Evolutionary conservation across 495 filamentous ascomycete genomes (phyloP).

Genomic region (Oleoguttula mirabilis): DNA sequence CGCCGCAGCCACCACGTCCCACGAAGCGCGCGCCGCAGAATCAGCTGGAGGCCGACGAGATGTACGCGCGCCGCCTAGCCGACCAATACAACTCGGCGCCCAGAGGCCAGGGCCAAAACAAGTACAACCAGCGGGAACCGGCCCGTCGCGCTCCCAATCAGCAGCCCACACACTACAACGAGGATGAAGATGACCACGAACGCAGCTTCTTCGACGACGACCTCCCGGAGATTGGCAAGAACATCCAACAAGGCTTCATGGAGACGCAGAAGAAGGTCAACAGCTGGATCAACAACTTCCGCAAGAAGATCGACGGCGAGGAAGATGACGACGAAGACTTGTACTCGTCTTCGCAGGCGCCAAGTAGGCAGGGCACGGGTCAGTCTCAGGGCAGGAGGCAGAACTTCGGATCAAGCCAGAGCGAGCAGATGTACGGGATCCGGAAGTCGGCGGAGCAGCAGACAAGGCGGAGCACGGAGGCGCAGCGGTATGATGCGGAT

Average conservation of each 20-base stretch:
- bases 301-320: slow-evolving; percentile 82
- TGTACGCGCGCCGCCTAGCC: slow-evolving; percentile 85
- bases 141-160: slow-evolving; percentile 26
- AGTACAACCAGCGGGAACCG: slow-evolving; percentile 40
- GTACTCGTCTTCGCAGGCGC: slow-evolving; percentile 15
- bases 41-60: slow-evolving; percentile 80
- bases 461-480: slow-evolving; percentile 62
- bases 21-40: slow-evolving; percentile 39
- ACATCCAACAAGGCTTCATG: slow-evolving; percentile 84
- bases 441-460: slow-evolving; percentile 44
- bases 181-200: slow-evolving; percentile 38
- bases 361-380: not conserved
- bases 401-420: slow-evolving; percentile 30
- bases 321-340: slow-evolving; percentile 44
- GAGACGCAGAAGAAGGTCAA: slow-evolving; percentile 92
- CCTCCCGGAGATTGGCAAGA: slow-evolving; percentile 83
- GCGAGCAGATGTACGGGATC: slow-evolving; percentile 36
- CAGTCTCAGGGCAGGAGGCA: slow-evolving; percentile 32
- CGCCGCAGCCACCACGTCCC: slow-evolving; percentile 33
- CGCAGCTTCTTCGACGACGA: slow-evolving; percentile 95
- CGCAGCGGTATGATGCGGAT: slow-evolving; percentile 90
- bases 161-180: slow-evolving; percentile 32
- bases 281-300: slow-evolving; percentile 77
- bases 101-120: slow-evolving; percentile 5
- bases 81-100: slow-evolving; percentile 66